Evolutionary conservation across 805 yeast genomes (phyloP), one percentile per base, ranked within the genome.

Genomic region (Zygoascus bituminiphila): DNA sequence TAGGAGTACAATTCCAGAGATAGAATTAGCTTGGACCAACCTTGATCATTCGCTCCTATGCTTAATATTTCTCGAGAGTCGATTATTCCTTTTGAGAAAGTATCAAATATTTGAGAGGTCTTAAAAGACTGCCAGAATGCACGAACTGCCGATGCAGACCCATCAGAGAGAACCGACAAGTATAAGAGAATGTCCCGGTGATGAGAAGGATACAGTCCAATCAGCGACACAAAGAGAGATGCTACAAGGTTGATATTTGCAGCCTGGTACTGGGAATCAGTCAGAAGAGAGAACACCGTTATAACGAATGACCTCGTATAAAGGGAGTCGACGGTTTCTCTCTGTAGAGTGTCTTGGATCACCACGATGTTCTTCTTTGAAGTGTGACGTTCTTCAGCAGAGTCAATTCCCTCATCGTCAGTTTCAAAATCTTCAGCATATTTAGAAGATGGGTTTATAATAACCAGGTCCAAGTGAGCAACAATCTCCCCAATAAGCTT

Each of bases 1-100:
- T 80, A 82, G 0, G 88, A 78, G 51, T 79, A 74, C 8, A 83
- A 58, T 53, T 84, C 87, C 49, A 82, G 70, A 51, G 80, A 75
- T 0, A 81, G 59, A 40, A 67, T 70, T 1, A 83, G 59, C 26
- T 66, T 65, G 26, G 58, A 52, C 51, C 60, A 59, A 22, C 50
- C 46, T 14, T 31, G 21, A 6, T 42, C 42, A 35, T 41, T 14
- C 19, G n/a, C 35, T 2, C 40, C 44, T n/a, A 26, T 22, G 35
- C 2, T 25, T 4, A 15, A 20, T 4, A 42, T 12, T 12, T 24
- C n/a, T 10, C 4, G 39, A 5, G 15, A 20, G 5, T 42, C 17
- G 8, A 36, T 42, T n/a, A 42, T 37, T 4, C 46, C 26, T 6
- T 46, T 45, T 12, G 22, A 43, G 36, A 31, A 43, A 23, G n/a